A percentile compares a stretch with the other conserved stretches of the same genome.
Evolutionary conservation across 1,139 yeast genomes (phyloP).

Genomic region (Zygosaccharomyces sapae): DNA sequence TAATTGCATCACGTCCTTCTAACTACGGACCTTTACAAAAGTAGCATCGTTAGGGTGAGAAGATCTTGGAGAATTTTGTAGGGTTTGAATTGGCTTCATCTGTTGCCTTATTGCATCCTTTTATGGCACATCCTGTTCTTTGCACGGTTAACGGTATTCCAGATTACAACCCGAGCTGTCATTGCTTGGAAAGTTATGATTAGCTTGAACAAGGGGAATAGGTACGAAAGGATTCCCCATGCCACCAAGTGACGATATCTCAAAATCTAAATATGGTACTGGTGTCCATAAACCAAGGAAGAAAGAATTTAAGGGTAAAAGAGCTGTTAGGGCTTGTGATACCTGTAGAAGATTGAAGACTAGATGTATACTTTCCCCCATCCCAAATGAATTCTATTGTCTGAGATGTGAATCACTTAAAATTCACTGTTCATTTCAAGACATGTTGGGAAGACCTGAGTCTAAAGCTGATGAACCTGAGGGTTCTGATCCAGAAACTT

Average conservation of each 20-base stretch:
- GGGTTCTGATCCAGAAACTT: slow-evolving; percentile 8
- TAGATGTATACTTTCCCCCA: slow-evolving; percentile 31
- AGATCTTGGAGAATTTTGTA: no score
- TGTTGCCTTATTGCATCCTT: no score
- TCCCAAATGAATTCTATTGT: slow-evolving; percentile 24
- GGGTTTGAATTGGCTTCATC: no score
- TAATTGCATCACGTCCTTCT: no score
- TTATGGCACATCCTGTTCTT: no score
- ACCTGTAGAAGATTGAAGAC: slow-evolving; percentile 35
- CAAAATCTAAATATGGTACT: slow-evolving; percentile 4
- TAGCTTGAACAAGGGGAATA: background rate
- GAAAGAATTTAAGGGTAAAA: slow-evolving; percentile 11
- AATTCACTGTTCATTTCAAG: slow-evolving; percentile 30
- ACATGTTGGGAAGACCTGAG: slow-evolving; percentile 16
- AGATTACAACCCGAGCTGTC: no score
- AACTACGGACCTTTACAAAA: no score
- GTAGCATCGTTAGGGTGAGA: no score
- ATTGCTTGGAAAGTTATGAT: background rate
- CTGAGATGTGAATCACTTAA: slow-evolving; percentile 33
- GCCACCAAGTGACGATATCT: slow-evolving; percentile 11
- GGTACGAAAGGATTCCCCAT: background rate
- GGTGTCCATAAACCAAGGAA: slow-evolving; percentile 13
- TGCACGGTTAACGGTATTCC: no score
- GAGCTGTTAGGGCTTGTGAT: slow-evolving; percentile 34
- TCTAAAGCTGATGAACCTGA: slow-evolving; percentile 4